Evolutionary conservation across 1,284 basidiomycete genomes (phyloP), one percentile per base, ranked within the genome.

Genomic region (Ceratobasidium sp.): DNA sequence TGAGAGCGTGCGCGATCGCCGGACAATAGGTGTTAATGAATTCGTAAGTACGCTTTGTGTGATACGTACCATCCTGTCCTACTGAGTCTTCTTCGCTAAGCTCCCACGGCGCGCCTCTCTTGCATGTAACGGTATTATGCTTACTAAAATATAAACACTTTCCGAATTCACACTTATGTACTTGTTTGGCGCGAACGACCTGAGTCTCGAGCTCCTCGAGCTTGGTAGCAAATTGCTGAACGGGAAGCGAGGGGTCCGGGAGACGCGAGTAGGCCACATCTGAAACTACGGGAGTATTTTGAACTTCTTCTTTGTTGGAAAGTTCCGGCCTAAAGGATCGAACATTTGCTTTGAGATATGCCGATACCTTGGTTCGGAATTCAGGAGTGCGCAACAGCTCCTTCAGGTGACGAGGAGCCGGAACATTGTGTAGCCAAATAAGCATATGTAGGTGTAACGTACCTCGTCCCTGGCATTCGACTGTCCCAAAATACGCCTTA

Each of bases 101-200:
- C 38, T 71, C 42, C 38, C 82, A 87, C 9, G 86, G 86, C 7
- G 85, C 85, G 0, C 83, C 48, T 3, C 85, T 64, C 78, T 87
- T 87, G 78, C 86, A 87, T 6, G 59, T 67, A 3, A 78, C 56
- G 1, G 57, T 40, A 0, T 82, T 83, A 20, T 82, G 80, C 67
- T 81, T 77, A 12, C 80, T 52, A 77, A 62, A 33, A 1, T 33
- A 28, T 0, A 85, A 62, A 79, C 85, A 85, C 33, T 79, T 76
- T 0, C 78, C 66, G 2, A 68, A 6, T 23, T 77, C 44, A 78
- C 86, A 87, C 56, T 33, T 20, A 40, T 69, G 67, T 40, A 54
- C 26, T 40, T 69, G 67, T 56, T 69, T 52, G 13, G 67, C 20
- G 2, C 65, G 61, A 33, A 62, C 61, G 33, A 62, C 61, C 40